Evolutionary conservation across 305 asterid genomes (phyloP).

Genomic region (Fraxinus greggii): DNA sequence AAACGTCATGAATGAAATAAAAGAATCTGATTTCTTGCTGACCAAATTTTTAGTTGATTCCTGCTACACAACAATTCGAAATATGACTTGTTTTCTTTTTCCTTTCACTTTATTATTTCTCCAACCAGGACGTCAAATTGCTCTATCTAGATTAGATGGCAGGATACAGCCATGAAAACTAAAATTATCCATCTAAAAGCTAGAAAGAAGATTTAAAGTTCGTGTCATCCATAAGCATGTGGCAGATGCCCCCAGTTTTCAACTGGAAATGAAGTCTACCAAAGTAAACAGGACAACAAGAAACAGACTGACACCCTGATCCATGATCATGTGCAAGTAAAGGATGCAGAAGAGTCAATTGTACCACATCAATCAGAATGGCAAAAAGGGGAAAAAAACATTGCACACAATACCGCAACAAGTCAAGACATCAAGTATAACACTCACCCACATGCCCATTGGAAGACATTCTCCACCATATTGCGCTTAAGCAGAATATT

Average conservation of each 20-base stretch:
- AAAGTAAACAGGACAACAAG: conserved; percentile 11
- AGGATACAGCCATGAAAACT: background rate
- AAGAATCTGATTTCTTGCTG: conserved; percentile 3
- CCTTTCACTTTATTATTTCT: background rate
- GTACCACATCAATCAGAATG: background rate
- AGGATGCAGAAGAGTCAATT: conserved; percentile 15
- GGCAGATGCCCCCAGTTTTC: conserved; percentile 16
- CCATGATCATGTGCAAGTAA: background rate
- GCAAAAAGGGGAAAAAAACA: background rate
- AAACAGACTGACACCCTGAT: background rate
- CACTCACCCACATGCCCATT: conserved; percentile 97
- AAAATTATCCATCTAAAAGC: conserved; percentile 3
- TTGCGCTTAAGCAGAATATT: conserved; percentile 77
- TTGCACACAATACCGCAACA: background rate
- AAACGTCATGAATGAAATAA: background rate
- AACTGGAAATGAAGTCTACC: background rate
- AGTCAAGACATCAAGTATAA: conserved; percentile 6
- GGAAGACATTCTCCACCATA: conserved; percentile 74
- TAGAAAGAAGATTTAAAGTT: background rate
- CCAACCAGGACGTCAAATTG: conserved; percentile 19
- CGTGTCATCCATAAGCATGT: conserved; percentile 14
- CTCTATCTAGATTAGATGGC: conserved; percentile 21
- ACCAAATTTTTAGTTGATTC: background rate
- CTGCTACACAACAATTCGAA: background rate
- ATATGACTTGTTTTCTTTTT: background rate